phyloP scores from a whole-genome alignment of 192 early-diverging fungal genomes.

The Backusella luteola region DNA sequence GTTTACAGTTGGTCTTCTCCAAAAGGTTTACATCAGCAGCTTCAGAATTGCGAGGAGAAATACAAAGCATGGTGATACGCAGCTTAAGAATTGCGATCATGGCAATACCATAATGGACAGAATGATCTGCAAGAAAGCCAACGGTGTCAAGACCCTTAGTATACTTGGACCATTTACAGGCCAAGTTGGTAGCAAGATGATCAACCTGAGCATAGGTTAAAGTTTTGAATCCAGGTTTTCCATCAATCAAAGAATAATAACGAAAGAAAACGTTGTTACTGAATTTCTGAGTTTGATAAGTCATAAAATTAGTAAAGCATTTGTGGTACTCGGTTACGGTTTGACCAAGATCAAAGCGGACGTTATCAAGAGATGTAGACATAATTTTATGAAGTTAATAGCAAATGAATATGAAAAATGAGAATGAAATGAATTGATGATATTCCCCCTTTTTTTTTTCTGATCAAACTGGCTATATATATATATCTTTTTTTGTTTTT shows the following conservation, averaged over 20 bases:
- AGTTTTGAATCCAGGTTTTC: background rate
- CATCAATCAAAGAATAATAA: background rate
- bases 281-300: background rate
- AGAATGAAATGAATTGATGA: background rate
- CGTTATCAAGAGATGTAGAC: background rate
- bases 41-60: conserved; percentile 18
- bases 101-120: background rate
- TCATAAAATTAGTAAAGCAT: background rate
- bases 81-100: conserved; percentile 14
- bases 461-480: background rate
- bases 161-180: background rate
- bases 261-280: background rate
- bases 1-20: background rate
- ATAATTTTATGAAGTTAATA: background rate
- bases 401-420: background rate
- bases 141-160: background rate
- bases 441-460: background rate
- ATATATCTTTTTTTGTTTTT: background rate
- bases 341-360: background rate
- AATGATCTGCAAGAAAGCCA: conserved; percentile 1
- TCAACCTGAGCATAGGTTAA: conserved; percentile 19
- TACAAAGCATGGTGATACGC: background rate
- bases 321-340: background rate
- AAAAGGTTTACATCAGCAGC: conserved; percentile 1
- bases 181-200: conserved; percentile 12